Conservation (phyloP, 148 eudicot genomes). For the Pouteria glomerata region DNA sequence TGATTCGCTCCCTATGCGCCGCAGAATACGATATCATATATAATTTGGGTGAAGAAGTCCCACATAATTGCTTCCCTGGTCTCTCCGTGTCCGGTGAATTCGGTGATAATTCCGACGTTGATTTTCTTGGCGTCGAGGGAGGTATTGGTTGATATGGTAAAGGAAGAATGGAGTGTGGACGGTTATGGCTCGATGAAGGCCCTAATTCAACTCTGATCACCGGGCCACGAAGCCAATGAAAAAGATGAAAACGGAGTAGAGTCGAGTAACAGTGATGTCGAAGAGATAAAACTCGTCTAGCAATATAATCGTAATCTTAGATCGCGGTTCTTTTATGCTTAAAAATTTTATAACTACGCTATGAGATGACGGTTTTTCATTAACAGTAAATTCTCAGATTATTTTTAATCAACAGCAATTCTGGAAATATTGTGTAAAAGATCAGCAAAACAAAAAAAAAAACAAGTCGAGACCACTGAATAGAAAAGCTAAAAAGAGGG, state of each 20-base stretch:
- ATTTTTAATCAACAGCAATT: too few species aligned
- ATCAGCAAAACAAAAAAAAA: too few species aligned
- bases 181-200: slow-evolving; percentile 34
- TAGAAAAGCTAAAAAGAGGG: too few species aligned
- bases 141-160: slow-evolving; percentile 25
- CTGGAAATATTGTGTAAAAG: too few species aligned
- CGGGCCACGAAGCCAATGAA: slow-evolving; percentile 16
- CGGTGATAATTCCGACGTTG: slow-evolving; percentile 25
- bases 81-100: slow-evolving; percentile 32
- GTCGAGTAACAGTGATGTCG: slow-evolving; percentile 23
- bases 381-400: too few species aligned
- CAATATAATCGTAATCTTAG: too few species aligned
- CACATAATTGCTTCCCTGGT: slow-evolving; percentile 24
- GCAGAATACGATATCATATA: slow-evolving; percentile 26
- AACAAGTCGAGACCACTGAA: too few species aligned
- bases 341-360: too few species aligned
- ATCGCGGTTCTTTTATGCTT: too few species aligned
- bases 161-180: slow-evolving; percentile 33
- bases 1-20: slow-evolving; percentile 27
- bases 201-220: slow-evolving; percentile 19
- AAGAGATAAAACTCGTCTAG: too few species aligned
- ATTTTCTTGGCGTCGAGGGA: slow-evolving; percentile 24
- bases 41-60: slow-evolving; percentile 28
- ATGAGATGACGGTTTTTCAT: too few species aligned
- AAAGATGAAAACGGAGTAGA: slow-evolving; percentile 16